Percentiles rank a stretch among this genome's conserved stretches.
Evolutionary conservation across 192 early-diverging fungal genomes (phyloP).

Genomic region (Umbelopsis sp.): DNA sequence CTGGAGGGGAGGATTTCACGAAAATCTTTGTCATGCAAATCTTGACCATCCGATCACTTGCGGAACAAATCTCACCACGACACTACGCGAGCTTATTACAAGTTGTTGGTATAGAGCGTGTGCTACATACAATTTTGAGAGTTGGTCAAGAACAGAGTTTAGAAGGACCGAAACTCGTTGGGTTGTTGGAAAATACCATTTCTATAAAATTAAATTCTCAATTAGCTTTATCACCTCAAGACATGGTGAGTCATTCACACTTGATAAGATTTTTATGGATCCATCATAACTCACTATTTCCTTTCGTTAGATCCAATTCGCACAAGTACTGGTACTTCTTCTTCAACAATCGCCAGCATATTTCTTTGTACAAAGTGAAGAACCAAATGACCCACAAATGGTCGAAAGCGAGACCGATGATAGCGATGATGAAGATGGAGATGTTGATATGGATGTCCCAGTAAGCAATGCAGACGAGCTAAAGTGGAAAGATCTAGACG

Average conservation of each 20-base stretch:
- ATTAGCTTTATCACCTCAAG: conserved; percentile 24
- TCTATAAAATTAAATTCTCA: conserved; percentile 25
- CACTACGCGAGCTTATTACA: conserved; percentile 36
- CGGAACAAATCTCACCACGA: conserved; percentile 46
- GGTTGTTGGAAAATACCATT: conserved; percentile 49
- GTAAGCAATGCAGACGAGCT: neutral
- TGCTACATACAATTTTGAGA: conserved; percentile 35
- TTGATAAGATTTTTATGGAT: neutral
- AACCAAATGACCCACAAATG: conserved; percentile 21
- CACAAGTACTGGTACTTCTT: conserved; percentile 33
- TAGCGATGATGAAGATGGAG: conserved; percentile 42
- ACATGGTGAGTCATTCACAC: conserved; percentile 19
- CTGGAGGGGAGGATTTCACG: neutral
- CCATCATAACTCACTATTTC: neutral
- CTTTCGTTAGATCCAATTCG: conserved; percentile 31
- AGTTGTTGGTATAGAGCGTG: conserved; percentile 40
- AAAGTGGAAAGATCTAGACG: neutral
- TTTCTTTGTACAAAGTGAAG: conserved; percentile 16
- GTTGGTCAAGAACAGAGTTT: neutral
- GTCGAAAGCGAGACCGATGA: conserved; percentile 33
- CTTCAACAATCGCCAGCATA: conserved; percentile 15
- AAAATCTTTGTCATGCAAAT: conserved; percentile 47
- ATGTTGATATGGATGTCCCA: conserved; percentile 37
- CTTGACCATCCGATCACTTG: conserved; percentile 51
- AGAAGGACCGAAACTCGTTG: conserved; percentile 25